Percentiles rank a stretch among this genome's conserved stretches.
These are phyloP conservation scores for Fusarium metavorans DNA, from an alignment of 2,329 filamentous ascomycete species.

Conservation along the genomic window DNA sequence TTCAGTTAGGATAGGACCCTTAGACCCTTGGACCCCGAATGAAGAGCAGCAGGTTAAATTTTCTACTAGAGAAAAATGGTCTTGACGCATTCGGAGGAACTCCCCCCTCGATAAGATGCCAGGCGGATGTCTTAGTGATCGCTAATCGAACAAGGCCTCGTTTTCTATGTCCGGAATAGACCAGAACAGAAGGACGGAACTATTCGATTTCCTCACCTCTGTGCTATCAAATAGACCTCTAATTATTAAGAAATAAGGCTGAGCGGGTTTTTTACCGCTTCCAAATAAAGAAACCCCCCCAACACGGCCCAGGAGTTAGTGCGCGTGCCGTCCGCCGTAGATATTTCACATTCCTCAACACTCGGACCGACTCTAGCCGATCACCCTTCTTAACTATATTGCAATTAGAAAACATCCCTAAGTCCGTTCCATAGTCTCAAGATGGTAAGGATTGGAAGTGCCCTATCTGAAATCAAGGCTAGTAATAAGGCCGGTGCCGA, in stretches of 20 bases:
- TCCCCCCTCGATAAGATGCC: background rate
- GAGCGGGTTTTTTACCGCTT: background rate
- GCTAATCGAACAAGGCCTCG: background rate
- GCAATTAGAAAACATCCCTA: background rate
- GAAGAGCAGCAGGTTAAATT: background rate
- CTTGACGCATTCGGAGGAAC: background rate
- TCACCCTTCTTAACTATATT: background rate
- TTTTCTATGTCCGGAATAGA: background rate
- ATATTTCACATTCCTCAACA: background rate
- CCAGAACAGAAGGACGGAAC: background rate
- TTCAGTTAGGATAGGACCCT: background rate
- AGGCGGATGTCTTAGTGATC: background rate
- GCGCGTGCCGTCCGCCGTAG: background rate
- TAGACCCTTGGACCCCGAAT: background rate
- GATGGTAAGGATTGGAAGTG: background rate
- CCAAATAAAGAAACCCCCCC: background rate
- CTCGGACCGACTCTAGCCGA: background rate
- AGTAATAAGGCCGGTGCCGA: background rate
- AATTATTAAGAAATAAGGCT: background rate
- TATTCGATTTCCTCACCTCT: too few relatives aligned
- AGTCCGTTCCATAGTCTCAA: background rate
- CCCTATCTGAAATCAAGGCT: background rate
- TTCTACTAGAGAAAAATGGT: background rate
- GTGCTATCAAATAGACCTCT: background rate
- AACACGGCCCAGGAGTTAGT: background rate